Evolutionary conservation across 1,284 basidiomycete species (phyloP).

Genomic region (Irpex sp.): DNA sequence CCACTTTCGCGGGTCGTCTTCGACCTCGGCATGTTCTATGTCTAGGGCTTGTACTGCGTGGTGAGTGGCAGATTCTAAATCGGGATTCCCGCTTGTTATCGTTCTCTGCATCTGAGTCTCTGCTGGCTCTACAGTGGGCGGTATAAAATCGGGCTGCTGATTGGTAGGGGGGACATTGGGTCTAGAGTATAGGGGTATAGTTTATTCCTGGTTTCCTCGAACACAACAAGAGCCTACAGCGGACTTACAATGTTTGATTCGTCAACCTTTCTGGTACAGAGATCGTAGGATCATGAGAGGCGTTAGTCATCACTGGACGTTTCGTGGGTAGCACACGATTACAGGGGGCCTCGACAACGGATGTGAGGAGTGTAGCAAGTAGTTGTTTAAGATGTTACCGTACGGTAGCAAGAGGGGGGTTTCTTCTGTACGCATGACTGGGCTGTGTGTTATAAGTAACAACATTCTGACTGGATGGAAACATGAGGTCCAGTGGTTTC

Average conservation of each 20-base stretch:
- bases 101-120: not conserved
- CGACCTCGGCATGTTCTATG: conserved; percentile 66
- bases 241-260: not conserved
- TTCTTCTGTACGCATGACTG: not conserved
- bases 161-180: not conserved
- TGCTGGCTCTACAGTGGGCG: not conserved
- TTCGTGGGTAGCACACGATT: not conserved
- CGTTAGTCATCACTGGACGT: not conserved
- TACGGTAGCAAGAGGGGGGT: not conserved
- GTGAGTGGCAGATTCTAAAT: not conserved
- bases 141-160: not conserved
- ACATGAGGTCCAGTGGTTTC: not conserved
- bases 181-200: not conserved
- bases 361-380: not conserved
- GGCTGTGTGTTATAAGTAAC: not conserved
- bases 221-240: not conserved
- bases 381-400: not conserved
- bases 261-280: not conserved
- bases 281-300: not conserved
- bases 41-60: conserved; percentile 29
- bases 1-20: conserved; percentile 81
- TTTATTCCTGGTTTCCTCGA: not conserved
- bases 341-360: not conserved
- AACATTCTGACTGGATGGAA: not conserved
- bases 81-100: not conserved